Base-by-base conservation (phyloP, 306 rosid genomes). In the Benincasa hispida region DNA sequence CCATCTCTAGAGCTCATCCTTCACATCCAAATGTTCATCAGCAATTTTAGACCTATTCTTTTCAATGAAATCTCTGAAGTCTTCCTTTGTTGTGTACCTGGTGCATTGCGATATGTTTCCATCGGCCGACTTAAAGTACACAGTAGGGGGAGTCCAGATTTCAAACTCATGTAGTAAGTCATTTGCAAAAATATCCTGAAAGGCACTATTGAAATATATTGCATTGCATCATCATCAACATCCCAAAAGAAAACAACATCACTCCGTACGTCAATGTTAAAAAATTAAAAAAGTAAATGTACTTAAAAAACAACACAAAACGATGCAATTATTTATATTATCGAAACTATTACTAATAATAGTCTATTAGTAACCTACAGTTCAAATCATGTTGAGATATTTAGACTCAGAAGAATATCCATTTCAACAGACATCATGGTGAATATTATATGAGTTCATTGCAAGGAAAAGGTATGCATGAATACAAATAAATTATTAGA, bases 131-230 rank as follows among this genome's bases (percentile, higher is more conserved):
- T 76, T 86, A 77, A 94, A 94, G 87, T 87, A 94, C 68, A 90
- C 0, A 61, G 99, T 89, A 42, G 99, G 99, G 72, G 84, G 89
- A 17, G 89, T 90, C 86, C 91, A 83, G 63, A 92, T 90, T 6
- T 89, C 93, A 37, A 92, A 94, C 81, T 70, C 72, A 35, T 63
- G 25, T 34, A 34, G 18, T 4, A 89, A 39, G 79, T 94, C 99
- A 59, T 94, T 94, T 70, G 92, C 89, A 56, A 93, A 89, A 50
- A 90, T 90, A 72, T 94, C 97, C 99, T 94, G 68, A 78, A 82
- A 83, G 41, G 42, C 14, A 72, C 47, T 53, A 45, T 45, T 45
- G 51, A 45, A 13, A 45, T 45, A 45, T 45, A 12, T 45, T 45
- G 51, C 51, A 45, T 45, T 45, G 18, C 14, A 13, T 45, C 51